Percentiles rank a stretch among this genome's conserved stretches.
Conservation (phyloP, 148 eudicot genomes). For the Limonium bicolor region DNA sequence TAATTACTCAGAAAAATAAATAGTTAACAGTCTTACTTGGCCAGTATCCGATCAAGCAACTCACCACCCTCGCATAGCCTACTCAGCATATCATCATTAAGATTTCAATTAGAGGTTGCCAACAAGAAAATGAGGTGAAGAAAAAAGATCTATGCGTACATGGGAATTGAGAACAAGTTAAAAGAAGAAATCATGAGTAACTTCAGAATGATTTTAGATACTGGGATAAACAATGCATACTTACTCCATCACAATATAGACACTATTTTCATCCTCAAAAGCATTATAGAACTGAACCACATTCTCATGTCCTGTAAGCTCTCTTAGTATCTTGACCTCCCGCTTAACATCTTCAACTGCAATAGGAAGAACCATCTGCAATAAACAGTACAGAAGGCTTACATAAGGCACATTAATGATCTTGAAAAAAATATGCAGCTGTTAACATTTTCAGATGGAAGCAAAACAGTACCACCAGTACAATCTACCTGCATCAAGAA, state of each 20-base stretch:
- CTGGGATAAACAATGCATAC: no score
- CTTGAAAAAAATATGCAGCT: no score
- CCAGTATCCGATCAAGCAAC: constrained; percentile 76
- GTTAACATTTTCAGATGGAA: no score
- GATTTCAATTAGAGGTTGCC: no score
- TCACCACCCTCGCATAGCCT: constrained; percentile 99
- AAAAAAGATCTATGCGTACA: not conserved
- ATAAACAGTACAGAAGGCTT: not conserved
- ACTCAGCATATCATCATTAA: no score
- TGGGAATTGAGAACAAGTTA: no score
- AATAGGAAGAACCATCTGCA: constrained; percentile 86
- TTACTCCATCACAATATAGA: constrained; percentile 96
- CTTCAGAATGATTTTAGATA: no score
- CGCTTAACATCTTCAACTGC: constrained; percentile 92
- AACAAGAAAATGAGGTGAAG: not conserved
- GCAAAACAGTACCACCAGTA: no score
- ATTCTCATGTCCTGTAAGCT: constrained; percentile 65
- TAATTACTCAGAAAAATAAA: not conserved
- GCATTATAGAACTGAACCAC: constrained; percentile 73
- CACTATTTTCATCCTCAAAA: constrained; percentile 76
- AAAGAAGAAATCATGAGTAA: no score
- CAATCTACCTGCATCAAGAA: no score
- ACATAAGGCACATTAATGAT: constrained; percentile 1
- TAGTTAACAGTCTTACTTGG: constrained; percentile 34
- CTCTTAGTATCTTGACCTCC: constrained; percentile 82